Evolutionary conservation across 495 filamentous ascomycete species (phyloP).

Genomic region (Penicillium manginii): DNA sequence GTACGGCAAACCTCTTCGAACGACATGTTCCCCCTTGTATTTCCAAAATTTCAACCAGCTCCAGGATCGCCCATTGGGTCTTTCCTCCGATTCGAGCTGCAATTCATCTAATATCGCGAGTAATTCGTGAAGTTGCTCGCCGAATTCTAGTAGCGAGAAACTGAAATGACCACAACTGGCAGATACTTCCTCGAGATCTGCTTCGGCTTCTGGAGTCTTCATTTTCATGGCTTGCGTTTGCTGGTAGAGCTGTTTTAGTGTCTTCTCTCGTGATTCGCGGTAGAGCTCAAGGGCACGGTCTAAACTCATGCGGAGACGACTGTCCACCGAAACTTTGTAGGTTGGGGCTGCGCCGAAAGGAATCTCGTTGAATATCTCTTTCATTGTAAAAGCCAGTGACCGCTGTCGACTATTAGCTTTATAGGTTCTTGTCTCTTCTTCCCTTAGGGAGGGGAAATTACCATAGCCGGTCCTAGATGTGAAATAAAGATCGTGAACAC

Average conservation of each 20-base stretch:
- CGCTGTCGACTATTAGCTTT: slow-evolving; percentile 54
- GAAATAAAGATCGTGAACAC: slow-evolving; percentile 88
- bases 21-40: slow-evolving; percentile 17
- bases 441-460: slow-evolving; percentile 28
- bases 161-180: slow-evolving; percentile 95
- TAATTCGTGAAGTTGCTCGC: slow-evolving; percentile 82
- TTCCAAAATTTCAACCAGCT: slow-evolving; percentile 86
- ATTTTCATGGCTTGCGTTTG: slow-evolving; percentile 68
- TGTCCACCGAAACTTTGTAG: slow-evolving; percentile 71
- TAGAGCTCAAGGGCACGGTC: slow-evolving; percentile 79
- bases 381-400: slow-evolving; percentile 86
- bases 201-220: slow-evolving; percentile 71
- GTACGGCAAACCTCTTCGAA: slow-evolving; percentile 16
- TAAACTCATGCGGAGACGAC: slow-evolving; percentile 76
- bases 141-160: slow-evolving; percentile 85
- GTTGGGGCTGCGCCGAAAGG: slow-evolving; percentile 71
- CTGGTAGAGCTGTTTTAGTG: slow-evolving; percentile 77
- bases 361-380: slow-evolving; percentile 83
- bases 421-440: background rate
- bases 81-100: slow-evolving; percentile 66
- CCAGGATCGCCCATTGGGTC: slow-evolving; percentile 68
- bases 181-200: slow-evolving; percentile 94
- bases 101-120: slow-evolving; percentile 84
- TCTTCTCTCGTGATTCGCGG: slow-evolving; percentile 69
- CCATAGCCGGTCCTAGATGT: slow-evolving; percentile 89